These are phyloP conservation scores for Daldinia childiae DNA, from an alignment of 495 filamentous ascomycete genomes.

Conservation along the genomic window DNA sequence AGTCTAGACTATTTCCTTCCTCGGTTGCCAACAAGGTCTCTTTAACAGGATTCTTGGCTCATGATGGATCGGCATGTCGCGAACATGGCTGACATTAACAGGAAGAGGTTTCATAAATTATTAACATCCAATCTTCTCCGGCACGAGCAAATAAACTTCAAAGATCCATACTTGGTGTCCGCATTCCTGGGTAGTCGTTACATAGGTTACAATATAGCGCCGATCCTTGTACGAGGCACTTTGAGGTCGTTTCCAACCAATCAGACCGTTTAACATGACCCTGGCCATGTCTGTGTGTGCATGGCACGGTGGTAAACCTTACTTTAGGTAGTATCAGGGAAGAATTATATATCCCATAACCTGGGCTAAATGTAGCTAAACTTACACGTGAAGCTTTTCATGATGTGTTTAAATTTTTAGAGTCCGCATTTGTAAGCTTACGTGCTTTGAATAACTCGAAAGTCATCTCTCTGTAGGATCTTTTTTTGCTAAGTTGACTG, in stretches of 20 bases:
- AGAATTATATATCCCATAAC: not conserved
- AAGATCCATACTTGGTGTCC: slow-evolving; percentile 13
- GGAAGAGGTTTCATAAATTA: slow-evolving; percentile 2
- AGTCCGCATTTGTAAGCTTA: slow-evolving; percentile 1
- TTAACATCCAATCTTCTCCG: slow-evolving; percentile 14
- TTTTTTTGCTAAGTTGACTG: no score
- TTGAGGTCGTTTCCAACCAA: slow-evolving; percentile 43
- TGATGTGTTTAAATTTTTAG: slow-evolving; percentile 1
- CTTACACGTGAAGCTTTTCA: not conserved
- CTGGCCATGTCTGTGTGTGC: slow-evolving; percentile 23
- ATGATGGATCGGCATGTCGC: slow-evolving; percentile 28
- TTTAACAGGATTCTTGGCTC: slow-evolving; percentile 19
- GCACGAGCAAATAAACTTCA: slow-evolving; percentile 16
- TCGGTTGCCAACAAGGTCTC: slow-evolving; percentile 22
- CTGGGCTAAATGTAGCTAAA: slow-evolving; percentile 13
- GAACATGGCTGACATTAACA: slow-evolving; percentile 4
- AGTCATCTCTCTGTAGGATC: not conserved
- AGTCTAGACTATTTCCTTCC: slow-evolving; percentile 34
- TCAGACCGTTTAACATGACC: slow-evolving; percentile 11
- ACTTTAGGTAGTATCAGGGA: slow-evolving; percentile 22
- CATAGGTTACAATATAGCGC: slow-evolving; percentile 31
- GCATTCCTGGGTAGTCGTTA: slow-evolving; percentile 26
- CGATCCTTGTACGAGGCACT: slow-evolving; percentile 41
- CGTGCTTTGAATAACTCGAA: slow-evolving; percentile 12
- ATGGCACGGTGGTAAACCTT: slow-evolving; percentile 27